Percentiles rank a stretch among this genome's conserved stretches.
These are phyloP conservation scores for Mytilinidion resinicola DNA, from an alignment of 495 filamentous ascomycete genomes.

Conservation along the genomic window DNA sequence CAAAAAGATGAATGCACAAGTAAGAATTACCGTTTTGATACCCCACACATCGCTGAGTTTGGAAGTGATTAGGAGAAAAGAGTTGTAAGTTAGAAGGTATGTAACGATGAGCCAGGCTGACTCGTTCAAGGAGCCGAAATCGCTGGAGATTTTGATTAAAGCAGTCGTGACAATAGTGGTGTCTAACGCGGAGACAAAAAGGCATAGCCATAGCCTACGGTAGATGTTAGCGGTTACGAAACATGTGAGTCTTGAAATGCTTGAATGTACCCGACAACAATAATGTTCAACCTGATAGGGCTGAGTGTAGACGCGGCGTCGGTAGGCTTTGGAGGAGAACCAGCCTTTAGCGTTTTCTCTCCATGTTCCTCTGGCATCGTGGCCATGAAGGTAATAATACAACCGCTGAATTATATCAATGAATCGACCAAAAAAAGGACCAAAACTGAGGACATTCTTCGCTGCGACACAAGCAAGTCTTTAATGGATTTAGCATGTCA, in stretches of 20 bases:
- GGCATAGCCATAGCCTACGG: conserved; percentile 22
- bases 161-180: conserved; percentile 22
- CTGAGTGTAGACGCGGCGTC: not conserved
- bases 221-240: not conserved
- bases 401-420: no score
- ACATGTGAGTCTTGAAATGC: not conserved
- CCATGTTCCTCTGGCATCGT: no score
- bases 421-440: no score
- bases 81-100: conserved; percentile 26
- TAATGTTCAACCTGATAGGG: conserved; percentile 11
- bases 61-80: conserved; percentile 22
- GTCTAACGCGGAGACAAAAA: conserved; percentile 24
- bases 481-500: no score
- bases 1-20: conserved; percentile 20
- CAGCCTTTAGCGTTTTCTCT: not conserved
- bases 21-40: conserved; percentile 11
- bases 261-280: conserved; percentile 17
- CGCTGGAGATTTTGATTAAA: conserved; percentile 22
- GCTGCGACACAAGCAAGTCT: no score
- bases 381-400: no score
- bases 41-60: conserved; percentile 25
- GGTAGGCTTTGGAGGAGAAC: not conserved
- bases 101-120: conserved; percentile 20
- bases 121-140: conserved; percentile 15
- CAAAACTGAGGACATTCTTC: no score